Evolutionary conservation across 208 protist species (phyloP).

Genomic region (Vickermania spadyakhi): DNA sequence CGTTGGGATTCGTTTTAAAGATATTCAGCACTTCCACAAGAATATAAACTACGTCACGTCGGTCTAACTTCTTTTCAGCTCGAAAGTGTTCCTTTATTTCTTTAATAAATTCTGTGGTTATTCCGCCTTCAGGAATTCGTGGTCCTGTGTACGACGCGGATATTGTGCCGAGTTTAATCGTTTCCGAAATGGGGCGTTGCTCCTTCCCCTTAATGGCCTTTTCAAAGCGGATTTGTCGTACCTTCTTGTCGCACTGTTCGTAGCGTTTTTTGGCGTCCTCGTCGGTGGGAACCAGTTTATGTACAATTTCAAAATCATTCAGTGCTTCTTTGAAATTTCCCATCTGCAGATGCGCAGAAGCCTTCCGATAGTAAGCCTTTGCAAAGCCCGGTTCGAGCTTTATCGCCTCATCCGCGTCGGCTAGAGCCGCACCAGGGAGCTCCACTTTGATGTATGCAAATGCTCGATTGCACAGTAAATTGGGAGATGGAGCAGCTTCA

Average conservation of each 20-base stretch:
- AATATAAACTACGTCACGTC: conserved; percentile 79
- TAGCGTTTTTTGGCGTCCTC: conserved; percentile 85
- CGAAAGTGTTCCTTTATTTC: conserved; percentile 73
- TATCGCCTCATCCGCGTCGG: conserved; percentile 89
- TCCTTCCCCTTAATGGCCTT: conserved; percentile 91
- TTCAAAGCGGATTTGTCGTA: conserved; percentile 91
- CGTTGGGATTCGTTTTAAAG: conserved; percentile 79
- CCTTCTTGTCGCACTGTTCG: conserved; percentile 91
- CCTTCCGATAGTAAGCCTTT: conserved; percentile 97
- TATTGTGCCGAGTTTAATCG: conserved; percentile 66
- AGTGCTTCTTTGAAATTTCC: conserved; percentile 94
- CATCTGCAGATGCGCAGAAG: conserved; percentile 89
- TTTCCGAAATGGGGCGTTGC: conserved; percentile 45
- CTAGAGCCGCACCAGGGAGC: conserved; percentile 86
- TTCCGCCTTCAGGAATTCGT: conserved; percentile 47
- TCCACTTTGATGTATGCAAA: conserved; percentile 92
- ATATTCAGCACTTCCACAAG: conserved; percentile 69
- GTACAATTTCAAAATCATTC: conserved; percentile 85
- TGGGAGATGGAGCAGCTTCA: conserved; percentile 59
- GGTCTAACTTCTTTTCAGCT: conserved; percentile 74
- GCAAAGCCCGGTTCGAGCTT: conserved; percentile 89
- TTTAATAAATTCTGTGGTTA: conserved; percentile 77
- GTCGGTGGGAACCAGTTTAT: conserved; percentile 88
- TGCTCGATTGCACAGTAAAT: conserved; percentile 91
- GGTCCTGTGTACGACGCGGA: conserved; percentile 60